Conservation (phyloP, 2,329 filamentous ascomycete genomes). For the Arthrobotrys pseudoclavata region DNA sequence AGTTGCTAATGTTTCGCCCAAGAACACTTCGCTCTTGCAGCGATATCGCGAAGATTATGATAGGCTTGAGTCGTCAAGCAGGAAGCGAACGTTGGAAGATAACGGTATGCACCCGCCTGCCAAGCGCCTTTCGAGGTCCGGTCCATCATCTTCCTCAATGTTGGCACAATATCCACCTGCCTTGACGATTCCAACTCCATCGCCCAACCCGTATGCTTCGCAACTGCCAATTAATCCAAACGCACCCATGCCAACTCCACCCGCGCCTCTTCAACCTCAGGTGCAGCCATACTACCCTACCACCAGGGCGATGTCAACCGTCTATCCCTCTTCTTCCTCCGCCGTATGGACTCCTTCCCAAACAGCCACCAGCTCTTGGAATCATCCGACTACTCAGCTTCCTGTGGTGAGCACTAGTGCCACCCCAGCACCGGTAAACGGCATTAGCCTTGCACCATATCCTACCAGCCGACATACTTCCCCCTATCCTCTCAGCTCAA, state of each 20-base stretch:
- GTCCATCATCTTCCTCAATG: slow-evolving; percentile 62
- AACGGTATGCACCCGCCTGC: slow-evolving; percentile 70
- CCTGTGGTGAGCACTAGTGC: slow-evolving; percentile 64
- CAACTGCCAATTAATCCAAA: slow-evolving; percentile 69
- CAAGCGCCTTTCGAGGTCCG: slow-evolving; percentile 68
- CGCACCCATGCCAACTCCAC: slow-evolving; percentile 62
- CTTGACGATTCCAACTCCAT: slow-evolving; percentile 70
- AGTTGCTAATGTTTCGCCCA: slow-evolving; percentile 43
- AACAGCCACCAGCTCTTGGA: slow-evolving; percentile 65
- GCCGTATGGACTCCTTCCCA: slow-evolving; percentile 69
- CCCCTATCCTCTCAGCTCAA: slow-evolving; percentile 63
- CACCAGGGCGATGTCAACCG: slow-evolving; percentile 81
- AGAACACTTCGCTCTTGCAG: slow-evolving; percentile 65
- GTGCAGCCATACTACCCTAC: slow-evolving; percentile 67
- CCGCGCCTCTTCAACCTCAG: slow-evolving; percentile 57
- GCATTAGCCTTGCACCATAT: slow-evolving; percentile 49
- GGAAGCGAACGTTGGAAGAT: slow-evolving; percentile 65
- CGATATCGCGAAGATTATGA: slow-evolving; percentile 63
- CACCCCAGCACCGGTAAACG: slow-evolving; percentile 63
- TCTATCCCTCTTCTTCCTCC: slow-evolving; percentile 75
- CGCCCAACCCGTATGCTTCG: slow-evolving; percentile 65
- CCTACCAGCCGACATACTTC: slow-evolving; percentile 61
- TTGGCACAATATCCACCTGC: slow-evolving; percentile 70
- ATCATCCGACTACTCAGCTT: slow-evolving; percentile 63
- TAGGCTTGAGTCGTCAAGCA: slow-evolving; percentile 66